These are phyloP conservation scores for Zygotorulaspora sp. DNA, from an alignment of 805 yeast species.

Conservation along the genomic window DNA sequence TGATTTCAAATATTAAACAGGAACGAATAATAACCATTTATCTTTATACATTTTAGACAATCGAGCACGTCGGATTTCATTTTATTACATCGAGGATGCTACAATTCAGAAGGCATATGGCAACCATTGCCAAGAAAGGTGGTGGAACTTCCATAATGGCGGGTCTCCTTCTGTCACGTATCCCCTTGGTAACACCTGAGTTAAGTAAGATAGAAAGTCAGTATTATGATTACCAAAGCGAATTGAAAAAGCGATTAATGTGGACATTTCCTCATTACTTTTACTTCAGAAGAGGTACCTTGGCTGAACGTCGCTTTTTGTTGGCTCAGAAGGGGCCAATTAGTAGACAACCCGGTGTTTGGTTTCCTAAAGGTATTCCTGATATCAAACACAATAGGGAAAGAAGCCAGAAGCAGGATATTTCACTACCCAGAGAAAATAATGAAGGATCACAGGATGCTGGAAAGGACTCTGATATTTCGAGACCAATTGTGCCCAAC, in stretches of 20 bases:
- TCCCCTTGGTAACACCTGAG: constrained; percentile 80
- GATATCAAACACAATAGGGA: constrained; percentile 87
- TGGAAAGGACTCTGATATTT: constrained; percentile 49
- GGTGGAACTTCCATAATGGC: constrained; percentile 35
- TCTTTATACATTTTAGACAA: too few relatives aligned
- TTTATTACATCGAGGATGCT: too few relatives aligned
- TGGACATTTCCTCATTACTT: constrained; percentile 96
- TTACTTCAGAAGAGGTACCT: constrained; percentile 84
- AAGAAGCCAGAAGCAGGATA: constrained; percentile 72
- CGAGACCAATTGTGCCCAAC: constrained; percentile 64
- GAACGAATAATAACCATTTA: too few relatives aligned
- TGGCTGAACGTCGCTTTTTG: constrained; percentile 76
- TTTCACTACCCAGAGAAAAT: constrained; percentile 68
- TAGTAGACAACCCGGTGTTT: constrained; percentile 65
- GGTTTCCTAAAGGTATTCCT: constrained; percentile 79
- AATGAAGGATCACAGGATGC: constrained; percentile 35
- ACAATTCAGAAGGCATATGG: constrained; percentile 15
- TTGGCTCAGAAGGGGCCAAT: constrained; percentile 74
- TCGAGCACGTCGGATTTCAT: too few relatives aligned
- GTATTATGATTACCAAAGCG: constrained; percentile 79
- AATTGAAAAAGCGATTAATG: constrained; percentile 84
- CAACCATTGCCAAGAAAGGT: constrained; percentile 18
- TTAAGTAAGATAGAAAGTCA: constrained; percentile 64
- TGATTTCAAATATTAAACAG: too few relatives aligned
- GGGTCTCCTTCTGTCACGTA: constrained; percentile 67